These are phyloP conservation scores for Camellia japonica DNA, from an alignment of 148 eudicot genomes.

Conservation along the genomic window DNA sequence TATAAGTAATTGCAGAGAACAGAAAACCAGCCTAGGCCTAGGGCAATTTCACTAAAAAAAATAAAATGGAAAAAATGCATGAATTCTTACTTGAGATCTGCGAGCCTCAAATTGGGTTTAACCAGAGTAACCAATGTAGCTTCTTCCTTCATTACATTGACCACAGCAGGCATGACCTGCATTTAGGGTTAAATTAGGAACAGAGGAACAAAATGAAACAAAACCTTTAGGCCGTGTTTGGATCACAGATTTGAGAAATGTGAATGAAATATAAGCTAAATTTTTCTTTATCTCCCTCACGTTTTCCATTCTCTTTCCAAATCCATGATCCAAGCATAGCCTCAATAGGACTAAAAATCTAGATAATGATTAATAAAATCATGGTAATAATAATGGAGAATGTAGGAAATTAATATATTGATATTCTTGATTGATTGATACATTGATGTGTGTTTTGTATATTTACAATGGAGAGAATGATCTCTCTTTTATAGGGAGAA, in stretches of 20 bases:
- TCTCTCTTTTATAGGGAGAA: no score
- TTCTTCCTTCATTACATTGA: conserved; percentile 84
- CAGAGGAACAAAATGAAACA: background rate
- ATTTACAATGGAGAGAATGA: no score
- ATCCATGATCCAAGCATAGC: no score
- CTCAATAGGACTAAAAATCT: background rate
- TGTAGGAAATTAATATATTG: no score
- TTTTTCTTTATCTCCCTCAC: no score
- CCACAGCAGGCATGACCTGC: conserved; percentile 98
- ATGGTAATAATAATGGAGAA: background rate
- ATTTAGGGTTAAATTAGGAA: conserved; percentile 8
- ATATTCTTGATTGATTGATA: no score
- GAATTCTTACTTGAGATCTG: conserved; percentile 67
- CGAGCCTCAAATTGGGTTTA: conserved; percentile 99
- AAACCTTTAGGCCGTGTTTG: no score
- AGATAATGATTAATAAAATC: background rate
- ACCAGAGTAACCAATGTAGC: conserved; percentile 78
- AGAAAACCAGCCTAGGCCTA: background rate
- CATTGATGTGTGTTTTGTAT: no score
- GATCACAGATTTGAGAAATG: no score
- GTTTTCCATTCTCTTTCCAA: no score
- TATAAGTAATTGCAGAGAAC: background rate
- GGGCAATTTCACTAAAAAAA: background rate
- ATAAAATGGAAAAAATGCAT: background rate
- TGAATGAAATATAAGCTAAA: no score